Percentiles rank a stretch among this genome's conserved stretches.
phyloP scores from a whole-genome alignment of 306 rosid species.

The Begonia masoniana region DNA sequence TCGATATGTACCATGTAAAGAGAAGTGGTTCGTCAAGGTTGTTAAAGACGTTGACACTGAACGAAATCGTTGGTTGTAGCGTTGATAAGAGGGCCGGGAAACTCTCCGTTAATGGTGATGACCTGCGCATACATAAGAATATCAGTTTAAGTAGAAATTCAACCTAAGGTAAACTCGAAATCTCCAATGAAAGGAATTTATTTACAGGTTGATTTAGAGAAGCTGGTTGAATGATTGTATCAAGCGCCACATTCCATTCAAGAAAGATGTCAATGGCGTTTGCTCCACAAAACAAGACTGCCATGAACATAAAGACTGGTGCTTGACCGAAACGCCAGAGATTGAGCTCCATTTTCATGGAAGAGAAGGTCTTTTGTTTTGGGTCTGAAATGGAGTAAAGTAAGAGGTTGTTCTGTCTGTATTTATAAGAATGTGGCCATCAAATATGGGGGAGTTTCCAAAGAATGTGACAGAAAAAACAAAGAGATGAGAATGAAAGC shows the following conservation, averaged over 20 bases:
- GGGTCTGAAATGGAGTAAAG: constrained; percentile 1
- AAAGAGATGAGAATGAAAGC: constrained; percentile 1
- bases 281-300: constrained; percentile 6
- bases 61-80: constrained; percentile 52
- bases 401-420: neutral
- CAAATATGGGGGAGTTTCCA: constrained; percentile 11
- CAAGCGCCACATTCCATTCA: constrained; percentile 30
- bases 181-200: neutral
- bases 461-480: constrained; percentile 7
- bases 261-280: constrained; percentile 29
- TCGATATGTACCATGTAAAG: constrained; percentile 46
- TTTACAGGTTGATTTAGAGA: constrained; percentile 32
- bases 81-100: constrained; percentile 80
- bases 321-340: too few relatives aligned
- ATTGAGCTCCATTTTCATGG: too few relatives aligned
- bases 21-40: constrained; percentile 57
- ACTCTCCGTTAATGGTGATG: constrained; percentile 61
- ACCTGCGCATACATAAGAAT: constrained; percentile 23
- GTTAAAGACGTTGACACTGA: constrained; percentile 53
- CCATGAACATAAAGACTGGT: too few relatives aligned
- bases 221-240: constrained; percentile 21
- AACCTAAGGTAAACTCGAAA: too few relatives aligned
- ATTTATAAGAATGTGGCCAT: constrained; percentile 2
- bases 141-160: too few relatives aligned
- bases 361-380: constrained; percentile 1